phyloP scores from a whole-genome alignment of 2,329 filamentous ascomycete species.

The Cordyceps pruinosa region DNA sequence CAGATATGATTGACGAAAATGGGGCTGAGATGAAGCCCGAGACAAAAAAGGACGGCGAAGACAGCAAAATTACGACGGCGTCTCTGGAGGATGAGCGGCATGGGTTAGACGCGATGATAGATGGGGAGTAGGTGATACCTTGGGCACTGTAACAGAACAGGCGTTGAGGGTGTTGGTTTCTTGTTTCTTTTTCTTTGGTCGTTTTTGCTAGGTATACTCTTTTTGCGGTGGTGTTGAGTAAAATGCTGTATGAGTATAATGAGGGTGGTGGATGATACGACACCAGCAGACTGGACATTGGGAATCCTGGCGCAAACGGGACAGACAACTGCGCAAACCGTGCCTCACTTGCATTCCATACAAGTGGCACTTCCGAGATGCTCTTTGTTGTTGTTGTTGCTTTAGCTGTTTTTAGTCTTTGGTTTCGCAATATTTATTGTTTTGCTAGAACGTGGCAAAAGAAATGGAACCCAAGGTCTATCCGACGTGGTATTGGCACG shows the following conservation, averaged over 20 bases:
- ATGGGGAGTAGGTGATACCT: conserved; percentile 29
- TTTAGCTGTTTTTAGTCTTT: not conserved
- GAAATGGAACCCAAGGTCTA: no score
- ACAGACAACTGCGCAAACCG: not conserved
- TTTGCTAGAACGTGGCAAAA: not conserved
- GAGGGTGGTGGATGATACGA: not conserved
- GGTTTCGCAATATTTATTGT: not conserved
- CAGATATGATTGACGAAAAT: not conserved
- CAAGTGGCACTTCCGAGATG: not conserved
- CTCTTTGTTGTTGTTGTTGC: not conserved
- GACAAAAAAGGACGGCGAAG: conserved; percentile 29
- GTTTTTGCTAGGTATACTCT: not conserved
- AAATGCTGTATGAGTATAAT: conserved; percentile 5
- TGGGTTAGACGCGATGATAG: conserved; percentile 39
- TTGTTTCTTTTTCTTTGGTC: not conserved
- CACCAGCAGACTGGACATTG: not conserved
- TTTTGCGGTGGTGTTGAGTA: not conserved
- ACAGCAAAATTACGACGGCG: conserved; percentile 32
- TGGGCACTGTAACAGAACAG: conserved; percentile 8
- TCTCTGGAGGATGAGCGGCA: conserved; percentile 40
- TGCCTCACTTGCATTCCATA: not conserved
- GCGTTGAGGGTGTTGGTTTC: not conserved
- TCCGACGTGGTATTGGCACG: no score
- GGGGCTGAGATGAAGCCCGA: conserved; percentile 33
- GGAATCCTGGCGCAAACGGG: not conserved